Percentiles rank a stretch among this genome's conserved stretches.
phyloP scores from a whole-genome alignment of 768 basidiomycete genomes.

The Lentinula raphanica region DNA sequence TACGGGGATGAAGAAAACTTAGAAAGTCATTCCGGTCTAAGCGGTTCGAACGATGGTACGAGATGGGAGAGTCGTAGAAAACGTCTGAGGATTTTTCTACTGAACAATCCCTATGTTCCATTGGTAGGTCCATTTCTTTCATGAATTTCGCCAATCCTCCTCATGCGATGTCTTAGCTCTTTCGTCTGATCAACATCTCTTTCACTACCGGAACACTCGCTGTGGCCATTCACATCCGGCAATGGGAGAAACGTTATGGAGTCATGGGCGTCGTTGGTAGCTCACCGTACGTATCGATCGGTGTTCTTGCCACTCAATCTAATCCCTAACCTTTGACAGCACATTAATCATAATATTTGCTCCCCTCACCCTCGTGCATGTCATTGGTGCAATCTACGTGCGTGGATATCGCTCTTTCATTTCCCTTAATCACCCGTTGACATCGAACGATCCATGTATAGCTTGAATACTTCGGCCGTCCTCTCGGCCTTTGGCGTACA shows the following conservation, averaged over 20 bases:
- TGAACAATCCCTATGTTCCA: slow-evolving; percentile 74
- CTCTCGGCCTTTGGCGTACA: slow-evolving; percentile 88
- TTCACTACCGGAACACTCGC: slow-evolving; percentile 78
- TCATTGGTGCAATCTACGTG: slow-evolving; percentile 83
- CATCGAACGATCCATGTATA: slow-evolving; percentile 26
- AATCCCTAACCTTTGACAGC: slow-evolving; percentile 28
- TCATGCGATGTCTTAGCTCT: slow-evolving; percentile 44
- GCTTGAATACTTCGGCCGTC: slow-evolving; percentile 91
- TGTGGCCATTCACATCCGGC: slow-evolving; percentile 71
- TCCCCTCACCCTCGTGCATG: slow-evolving; percentile 76
- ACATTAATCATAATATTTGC: slow-evolving; percentile 84
- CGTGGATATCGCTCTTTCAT: slow-evolving; percentile 20
- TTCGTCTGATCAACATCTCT: slow-evolving; percentile 78
- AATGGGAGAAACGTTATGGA: slow-evolving; percentile 41
- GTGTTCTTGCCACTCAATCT: background rate
- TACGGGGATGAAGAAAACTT: slow-evolving; percentile 21
- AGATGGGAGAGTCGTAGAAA: slow-evolving; percentile 36
- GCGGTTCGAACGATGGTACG: slow-evolving; percentile 17
- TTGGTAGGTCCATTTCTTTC: slow-evolving; percentile 46
- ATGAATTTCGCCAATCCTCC: slow-evolving; percentile 6
- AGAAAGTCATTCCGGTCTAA: slow-evolving; percentile 11
- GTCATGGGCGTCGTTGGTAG: slow-evolving; percentile 74
- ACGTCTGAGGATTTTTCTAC: slow-evolving; percentile 57
- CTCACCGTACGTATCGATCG: slow-evolving; percentile 57
- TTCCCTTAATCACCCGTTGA: background rate